These are phyloP conservation scores for Irpex sp. DNA, from an alignment of 1,284 basidiomycete species.

Conservation along the genomic window DNA sequence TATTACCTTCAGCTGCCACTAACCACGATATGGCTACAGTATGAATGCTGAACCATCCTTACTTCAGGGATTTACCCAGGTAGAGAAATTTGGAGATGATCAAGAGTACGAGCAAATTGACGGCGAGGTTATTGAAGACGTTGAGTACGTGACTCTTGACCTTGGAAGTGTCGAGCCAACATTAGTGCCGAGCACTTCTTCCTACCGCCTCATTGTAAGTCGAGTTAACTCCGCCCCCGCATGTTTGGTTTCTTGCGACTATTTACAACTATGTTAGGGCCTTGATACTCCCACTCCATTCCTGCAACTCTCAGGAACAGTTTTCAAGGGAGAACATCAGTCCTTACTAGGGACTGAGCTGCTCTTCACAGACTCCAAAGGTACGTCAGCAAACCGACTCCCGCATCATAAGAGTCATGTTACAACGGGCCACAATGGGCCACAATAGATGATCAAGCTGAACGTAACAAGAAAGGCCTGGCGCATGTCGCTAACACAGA, in stretches of 20 bases:
- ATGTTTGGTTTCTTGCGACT: background rate
- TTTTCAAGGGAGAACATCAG: conserved; percentile 66
- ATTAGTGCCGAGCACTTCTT: conserved; percentile 61
- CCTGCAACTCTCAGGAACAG: conserved; percentile 68
- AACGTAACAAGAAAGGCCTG: conserved; percentile 44
- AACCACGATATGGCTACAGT: background rate
- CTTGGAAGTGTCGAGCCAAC: conserved; percentile 69
- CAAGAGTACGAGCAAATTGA: conserved; percentile 53
- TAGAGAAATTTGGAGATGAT: conserved; percentile 58
- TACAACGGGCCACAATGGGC: background rate
- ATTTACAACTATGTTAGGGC: conserved; percentile 41
- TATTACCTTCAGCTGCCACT: background rate
- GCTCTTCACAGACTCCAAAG: conserved; percentile 62
- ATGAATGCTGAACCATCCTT: conserved; percentile 13
- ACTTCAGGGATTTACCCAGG: conserved; percentile 55
- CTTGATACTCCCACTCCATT: conserved; percentile 72
- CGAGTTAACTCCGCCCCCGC: background rate
- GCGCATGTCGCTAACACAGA: conserved; percentile 54
- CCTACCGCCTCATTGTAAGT: conserved; percentile 71
- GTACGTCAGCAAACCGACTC: conserved; percentile 26
- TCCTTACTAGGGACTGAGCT: conserved; percentile 68
- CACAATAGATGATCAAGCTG: conserved; percentile 26
- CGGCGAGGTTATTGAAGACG: conserved; percentile 42
- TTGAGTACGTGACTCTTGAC: conserved; percentile 69
- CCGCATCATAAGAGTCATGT: background rate